Percentiles rank a stretch among this genome's conserved stretches.
Conservation (phyloP, 208 protist genomes). For the Trichomonas gallinae region DNA sequence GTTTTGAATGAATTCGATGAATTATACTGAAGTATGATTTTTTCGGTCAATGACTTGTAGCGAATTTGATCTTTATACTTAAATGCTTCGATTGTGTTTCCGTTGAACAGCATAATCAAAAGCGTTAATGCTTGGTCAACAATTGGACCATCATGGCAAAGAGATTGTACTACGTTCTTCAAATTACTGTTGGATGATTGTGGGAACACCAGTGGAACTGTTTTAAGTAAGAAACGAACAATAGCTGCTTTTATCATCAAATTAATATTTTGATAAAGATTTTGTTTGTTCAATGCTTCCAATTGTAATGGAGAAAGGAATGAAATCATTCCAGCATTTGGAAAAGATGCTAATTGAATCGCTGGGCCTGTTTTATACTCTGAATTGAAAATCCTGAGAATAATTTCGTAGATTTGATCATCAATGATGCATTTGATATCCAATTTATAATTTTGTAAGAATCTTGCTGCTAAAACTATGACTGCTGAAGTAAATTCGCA, state of each 20-base stretch:
- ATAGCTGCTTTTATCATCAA: background rate
- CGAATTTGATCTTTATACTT: background rate
- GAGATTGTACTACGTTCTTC: background rate
- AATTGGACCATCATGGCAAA: background rate
- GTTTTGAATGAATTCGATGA: background rate
- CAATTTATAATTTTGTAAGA: background rate
- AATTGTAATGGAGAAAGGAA: background rate
- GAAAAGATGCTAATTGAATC: background rate
- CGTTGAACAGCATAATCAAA: background rate
- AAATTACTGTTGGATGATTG: background rate
- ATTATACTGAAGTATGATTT: background rate
- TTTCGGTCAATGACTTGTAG: background rate
- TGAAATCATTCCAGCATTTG: background rate
- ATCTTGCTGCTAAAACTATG: background rate
- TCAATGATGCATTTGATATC: background rate
- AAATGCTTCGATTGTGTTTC: background rate
- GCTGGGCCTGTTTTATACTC: background rate
- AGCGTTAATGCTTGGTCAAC: background rate
- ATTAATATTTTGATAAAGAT: background rate
- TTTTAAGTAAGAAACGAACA: background rate
- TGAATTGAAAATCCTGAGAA: background rate
- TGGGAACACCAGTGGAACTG: background rate
- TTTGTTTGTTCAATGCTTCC: background rate
- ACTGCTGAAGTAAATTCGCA: background rate
- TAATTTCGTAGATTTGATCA: background rate